Percentiles rank a stretch among this genome's conserved stretches.
phyloP scores from a whole-genome alignment of 805 yeast species.

The Metschnikowia aberdeeniae region DNA sequence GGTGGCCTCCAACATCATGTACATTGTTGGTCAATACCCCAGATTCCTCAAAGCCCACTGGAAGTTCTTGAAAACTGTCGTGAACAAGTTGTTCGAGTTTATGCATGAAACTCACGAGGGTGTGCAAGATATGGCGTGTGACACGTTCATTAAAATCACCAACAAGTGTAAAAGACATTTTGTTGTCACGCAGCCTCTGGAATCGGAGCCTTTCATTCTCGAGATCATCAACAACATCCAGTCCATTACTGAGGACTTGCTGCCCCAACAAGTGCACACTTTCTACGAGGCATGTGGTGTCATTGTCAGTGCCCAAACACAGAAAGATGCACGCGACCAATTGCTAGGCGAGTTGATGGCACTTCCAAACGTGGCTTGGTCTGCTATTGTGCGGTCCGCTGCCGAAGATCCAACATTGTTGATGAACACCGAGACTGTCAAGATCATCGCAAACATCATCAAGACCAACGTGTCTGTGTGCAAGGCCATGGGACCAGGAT shows the following conservation, averaged over 20 bases:
- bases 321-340: conserved; percentile 62
- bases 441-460: conserved; percentile 86
- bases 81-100: conserved; percentile 91
- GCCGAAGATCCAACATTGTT: conserved; percentile 77
- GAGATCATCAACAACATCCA: conserved; percentile 83
- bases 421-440: conserved; percentile 77
- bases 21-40: conserved; percentile 98
- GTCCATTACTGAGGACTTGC: conserved; percentile 83
- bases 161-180: conserved; percentile 94
- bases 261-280: conserved; percentile 96
- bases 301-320: conserved; percentile 82
- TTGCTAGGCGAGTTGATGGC: conserved; percentile 78
- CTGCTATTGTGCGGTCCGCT: conserved; percentile 79
- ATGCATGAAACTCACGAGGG: conserved; percentile 99
- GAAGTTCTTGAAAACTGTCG: conserved; percentile 95
- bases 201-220: conserved; percentile 84
- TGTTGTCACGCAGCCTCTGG: conserved; percentile 81
- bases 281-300: conserved; percentile 97
- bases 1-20: conserved; percentile 99
- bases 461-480: conserved; percentile 96
- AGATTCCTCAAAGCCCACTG: conserved; percentile 96
- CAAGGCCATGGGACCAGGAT: conserved; percentile 88
- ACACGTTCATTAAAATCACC: conserved; percentile 94
- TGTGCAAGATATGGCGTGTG: conserved; percentile 99
- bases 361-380: conserved; percentile 94